Conservation (phyloP, 2,329 filamentous ascomycete genomes). For the Apiospora arundinis region DNA sequence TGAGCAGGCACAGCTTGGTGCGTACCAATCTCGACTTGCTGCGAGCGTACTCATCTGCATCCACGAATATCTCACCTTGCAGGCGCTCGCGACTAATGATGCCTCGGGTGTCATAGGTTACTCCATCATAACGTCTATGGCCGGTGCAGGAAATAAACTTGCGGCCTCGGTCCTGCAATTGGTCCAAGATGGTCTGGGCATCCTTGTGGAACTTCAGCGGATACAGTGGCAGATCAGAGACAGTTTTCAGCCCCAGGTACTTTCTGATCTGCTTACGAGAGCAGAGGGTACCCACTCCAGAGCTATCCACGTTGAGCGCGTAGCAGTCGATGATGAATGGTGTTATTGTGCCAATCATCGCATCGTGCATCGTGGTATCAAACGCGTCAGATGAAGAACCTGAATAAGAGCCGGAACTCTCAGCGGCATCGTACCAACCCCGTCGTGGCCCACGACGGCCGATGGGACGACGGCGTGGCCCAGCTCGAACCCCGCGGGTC, state of each 20-base stretch:
- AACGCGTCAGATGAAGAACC: background rate
- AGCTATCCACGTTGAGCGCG: background rate
- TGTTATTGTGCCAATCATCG: background rate
- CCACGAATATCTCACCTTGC: conserved; percentile 6
- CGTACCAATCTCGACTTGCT: background rate
- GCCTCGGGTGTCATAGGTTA: background rate
- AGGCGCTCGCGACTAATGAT: background rate
- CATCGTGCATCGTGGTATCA: background rate
- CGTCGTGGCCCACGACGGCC: background rate
- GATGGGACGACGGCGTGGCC: background rate
- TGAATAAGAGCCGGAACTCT: background rate
- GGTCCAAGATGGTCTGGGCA: background rate
- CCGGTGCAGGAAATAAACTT: conserved; percentile 7
- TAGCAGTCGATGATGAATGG: conserved; percentile 6
- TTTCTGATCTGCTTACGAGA: background rate
- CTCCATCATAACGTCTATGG: background rate
- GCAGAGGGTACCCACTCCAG: background rate
- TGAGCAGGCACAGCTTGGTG: background rate
- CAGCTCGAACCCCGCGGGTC: background rate
- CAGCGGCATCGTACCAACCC: background rate
- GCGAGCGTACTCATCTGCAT: background rate
- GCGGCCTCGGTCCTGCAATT: background rate
- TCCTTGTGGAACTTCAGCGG: conserved; percentile 8
- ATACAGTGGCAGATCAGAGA: background rate
- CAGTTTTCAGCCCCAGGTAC: background rate